Evolutionary conservation across 139 green algal species (phyloP), one percentile per base, ranked within the genome.

Genomic region (Pleodorina starrii): DNA sequence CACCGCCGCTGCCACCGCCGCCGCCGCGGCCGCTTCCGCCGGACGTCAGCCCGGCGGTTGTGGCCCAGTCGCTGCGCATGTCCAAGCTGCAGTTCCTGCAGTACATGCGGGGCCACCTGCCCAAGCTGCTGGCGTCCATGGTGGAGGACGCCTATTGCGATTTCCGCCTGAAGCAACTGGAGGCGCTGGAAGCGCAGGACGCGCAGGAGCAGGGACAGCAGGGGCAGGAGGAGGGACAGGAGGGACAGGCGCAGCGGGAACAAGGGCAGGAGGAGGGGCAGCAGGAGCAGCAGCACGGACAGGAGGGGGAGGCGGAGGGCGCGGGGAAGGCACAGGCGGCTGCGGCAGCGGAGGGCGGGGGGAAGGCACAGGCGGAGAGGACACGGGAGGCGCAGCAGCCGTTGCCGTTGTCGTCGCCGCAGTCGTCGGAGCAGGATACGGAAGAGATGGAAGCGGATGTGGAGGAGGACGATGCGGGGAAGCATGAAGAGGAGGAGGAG

Each of bases 141-240:
- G 63, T 88, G n/a, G 82, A 88, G 63, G 44, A 88, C 23, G 82
- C 82, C 5, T 78, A 79, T 17, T 77, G 63, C 43, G 43, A 77
- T 0, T 48, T 42, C 23, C 43, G 43, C 0, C 42, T 88, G 63
- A 63, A 59, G 29, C 43, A n/a, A 14, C 32, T 88, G 43, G 82
- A 42, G 27, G n/a, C n/a, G n/a, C n/a, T n/a, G n/a, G n/a, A n/a
- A n/a, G n/a, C n/a, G n/a, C n/a, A n/a, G n/a, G n/a, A n/a, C n/a
- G n/a, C n/a, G n/a, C n/a, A n/a, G n/a, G n/a, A 16, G 77, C 36
- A 32, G 54, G 69, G 17, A 50, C 29, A 68, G 48, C 42, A 68
- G 44, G 75, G 16, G 48, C 14, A 84, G 48, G n/a, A 69, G 29
- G 23, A 46, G 46, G 25, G 17, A 25, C 23, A 29, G 43, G 50